Conservation (phyloP, 73 alveolate genomes). For the Halteria grandinella region DNA sequence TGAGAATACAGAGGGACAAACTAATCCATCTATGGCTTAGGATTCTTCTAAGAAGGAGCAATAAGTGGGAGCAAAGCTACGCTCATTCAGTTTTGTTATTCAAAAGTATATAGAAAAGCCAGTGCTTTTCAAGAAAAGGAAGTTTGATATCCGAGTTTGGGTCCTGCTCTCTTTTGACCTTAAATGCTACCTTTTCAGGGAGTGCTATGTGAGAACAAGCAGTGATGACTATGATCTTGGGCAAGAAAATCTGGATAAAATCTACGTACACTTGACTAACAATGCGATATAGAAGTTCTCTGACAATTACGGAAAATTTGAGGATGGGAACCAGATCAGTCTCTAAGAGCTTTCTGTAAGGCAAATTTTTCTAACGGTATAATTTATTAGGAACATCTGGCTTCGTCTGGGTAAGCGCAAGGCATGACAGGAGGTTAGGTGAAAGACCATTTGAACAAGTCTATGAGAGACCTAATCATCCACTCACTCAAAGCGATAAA, state of each 20-base stretch:
- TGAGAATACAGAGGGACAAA: too few species aligned
- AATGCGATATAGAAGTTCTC: conserved; percentile 87
- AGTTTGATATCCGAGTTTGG: conserved; percentile 94
- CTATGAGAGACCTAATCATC: background rate
- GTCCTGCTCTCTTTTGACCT: conserved; percentile 78
- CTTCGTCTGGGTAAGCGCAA: background rate
- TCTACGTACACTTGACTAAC: conserved; percentile 90
- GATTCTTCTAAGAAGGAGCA: too few species aligned
- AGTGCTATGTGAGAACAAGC: conserved; percentile 88
- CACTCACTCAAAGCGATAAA: conserved; percentile 10
- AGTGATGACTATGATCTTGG: conserved; percentile 67
- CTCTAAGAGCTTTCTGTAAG: background rate
- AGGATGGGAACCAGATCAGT: conserved; percentile 78
- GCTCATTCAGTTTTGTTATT: too few species aligned
- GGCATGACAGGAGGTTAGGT: background rate
- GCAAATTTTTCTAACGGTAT: conserved; percentile 25
- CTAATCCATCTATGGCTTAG: too few species aligned
- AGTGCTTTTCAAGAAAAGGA: conserved; percentile 83
- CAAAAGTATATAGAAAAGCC: conserved; percentile 94
- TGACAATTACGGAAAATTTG: conserved; percentile 83
- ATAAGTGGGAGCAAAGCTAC: too few species aligned
- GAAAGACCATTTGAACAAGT: background rate
- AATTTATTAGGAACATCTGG: conserved; percentile 70
- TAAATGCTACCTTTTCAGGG: conserved; percentile 75
- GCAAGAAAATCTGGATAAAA: conserved; percentile 64